A percentile compares a stretch with the other conserved stretches of the same genome.
Evolutionary conservation across 2,329 filamentous ascomycete species (phyloP).

Genomic region (Triangularia verruculosa): DNA sequence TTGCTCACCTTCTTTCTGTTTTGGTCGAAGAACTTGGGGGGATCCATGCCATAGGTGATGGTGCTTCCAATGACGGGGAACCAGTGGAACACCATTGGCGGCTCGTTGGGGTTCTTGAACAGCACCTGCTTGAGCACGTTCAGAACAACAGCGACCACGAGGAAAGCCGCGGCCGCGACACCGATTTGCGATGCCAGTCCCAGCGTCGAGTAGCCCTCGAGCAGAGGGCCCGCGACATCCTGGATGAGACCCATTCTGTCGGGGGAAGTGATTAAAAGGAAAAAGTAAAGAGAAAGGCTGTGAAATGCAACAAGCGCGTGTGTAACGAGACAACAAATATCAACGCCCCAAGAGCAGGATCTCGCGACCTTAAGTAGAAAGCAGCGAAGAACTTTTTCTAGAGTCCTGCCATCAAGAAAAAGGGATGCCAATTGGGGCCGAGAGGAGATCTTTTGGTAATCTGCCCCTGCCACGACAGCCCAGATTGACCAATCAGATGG

Average conservation of each 20-base stretch:
- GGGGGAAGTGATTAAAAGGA: not conserved
- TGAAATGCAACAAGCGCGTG: not conserved
- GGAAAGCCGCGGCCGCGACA: constrained; percentile 41
- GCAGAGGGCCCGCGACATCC: constrained; percentile 48
- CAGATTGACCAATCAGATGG: constrained; percentile 18
- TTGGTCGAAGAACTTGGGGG: constrained; percentile 79
- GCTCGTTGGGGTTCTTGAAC: constrained; percentile 77
- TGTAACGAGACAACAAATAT: not conserved
- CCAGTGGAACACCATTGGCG: constrained; percentile 77
- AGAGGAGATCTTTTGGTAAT: not conserved
- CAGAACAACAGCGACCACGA: constrained; percentile 61
- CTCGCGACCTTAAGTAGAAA: not conserved
- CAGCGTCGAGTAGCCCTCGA: constrained; percentile 49
- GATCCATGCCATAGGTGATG: constrained; percentile 91
- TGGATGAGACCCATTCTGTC: constrained; percentile 54
- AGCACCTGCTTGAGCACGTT: constrained; percentile 80
- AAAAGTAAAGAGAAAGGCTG: not conserved
- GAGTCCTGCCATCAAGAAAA: not conserved
- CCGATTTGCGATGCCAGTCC: constrained; percentile 47
- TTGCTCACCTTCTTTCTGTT: constrained; percentile 61
- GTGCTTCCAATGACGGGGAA: constrained; percentile 86
- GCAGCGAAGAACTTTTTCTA: not conserved
- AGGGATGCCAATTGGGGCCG: constrained; percentile 4
- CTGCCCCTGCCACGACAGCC: not conserved
- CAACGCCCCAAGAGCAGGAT: not conserved